These are phyloP conservation scores for Pseudomonodictys pantanalensis DNA, from an alignment of 495 filamentous ascomycete species.

Conservation along the genomic window DNA sequence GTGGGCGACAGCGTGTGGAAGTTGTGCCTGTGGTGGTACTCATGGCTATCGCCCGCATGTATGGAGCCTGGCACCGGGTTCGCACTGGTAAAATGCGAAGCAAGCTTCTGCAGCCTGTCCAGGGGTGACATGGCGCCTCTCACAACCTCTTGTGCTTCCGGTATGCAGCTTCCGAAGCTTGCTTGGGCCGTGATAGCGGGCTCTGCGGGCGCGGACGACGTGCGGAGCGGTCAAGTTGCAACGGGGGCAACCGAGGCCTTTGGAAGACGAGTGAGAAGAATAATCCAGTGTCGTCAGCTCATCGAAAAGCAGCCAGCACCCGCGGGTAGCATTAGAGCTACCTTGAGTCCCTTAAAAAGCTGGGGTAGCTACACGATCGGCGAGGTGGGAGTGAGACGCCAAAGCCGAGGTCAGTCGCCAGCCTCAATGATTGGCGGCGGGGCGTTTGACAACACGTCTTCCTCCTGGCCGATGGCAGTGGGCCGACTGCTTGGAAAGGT, in stretches of 20 bases:
- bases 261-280: too few species aligned
- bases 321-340: neutral
- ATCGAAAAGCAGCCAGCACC: too few species aligned
- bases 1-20: constrained; percentile 84
- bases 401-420: constrained; percentile 15
- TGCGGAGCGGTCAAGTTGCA: too few species aligned
- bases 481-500: too few species aligned
- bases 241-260: too few species aligned
- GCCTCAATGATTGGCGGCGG: neutral
- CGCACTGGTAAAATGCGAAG: constrained; percentile 57
- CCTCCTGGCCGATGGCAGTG: too few species aligned
- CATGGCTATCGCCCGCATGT: constrained; percentile 32
- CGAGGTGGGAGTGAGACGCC: constrained; percentile 7
- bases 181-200: too few species aligned
- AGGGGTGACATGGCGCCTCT: constrained; percentile 19
- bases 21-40: constrained; percentile 56
- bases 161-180: too few species aligned
- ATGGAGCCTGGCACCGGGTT: constrained; percentile 38
- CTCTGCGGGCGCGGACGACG: too few species aligned
- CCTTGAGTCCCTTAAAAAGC: neutral
- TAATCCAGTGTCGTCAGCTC: too few species aligned
- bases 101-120: constrained; percentile 56
- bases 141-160: neutral
- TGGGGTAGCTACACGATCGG: neutral
- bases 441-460: too few species aligned